Evolutionary conservation across 2,329 filamentous ascomycete genomes (phyloP).

Genomic region (Curvularia lunata): DNA sequence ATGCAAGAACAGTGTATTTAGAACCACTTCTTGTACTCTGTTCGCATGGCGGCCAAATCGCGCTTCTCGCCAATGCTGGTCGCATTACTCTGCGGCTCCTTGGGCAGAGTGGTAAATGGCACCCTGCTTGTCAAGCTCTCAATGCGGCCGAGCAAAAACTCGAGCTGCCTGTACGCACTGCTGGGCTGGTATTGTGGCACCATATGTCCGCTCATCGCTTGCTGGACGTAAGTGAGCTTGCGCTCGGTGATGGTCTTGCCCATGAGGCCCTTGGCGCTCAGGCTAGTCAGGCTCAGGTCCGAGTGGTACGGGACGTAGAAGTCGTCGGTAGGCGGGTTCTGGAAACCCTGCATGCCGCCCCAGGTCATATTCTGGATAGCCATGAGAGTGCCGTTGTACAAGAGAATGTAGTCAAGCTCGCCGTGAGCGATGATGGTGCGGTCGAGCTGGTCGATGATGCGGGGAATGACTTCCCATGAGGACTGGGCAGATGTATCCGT

Average conservation of each 20-base stretch:
- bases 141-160: constrained; percentile 76
- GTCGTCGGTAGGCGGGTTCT: constrained; percentile 62
- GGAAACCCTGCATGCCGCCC: constrained; percentile 74
- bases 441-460: constrained; percentile 74
- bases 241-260: constrained; percentile 76
- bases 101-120: constrained; percentile 39
- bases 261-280: constrained; percentile 69
- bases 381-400: constrained; percentile 72
- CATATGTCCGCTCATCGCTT: constrained; percentile 72
- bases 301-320: constrained; percentile 73
- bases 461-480: constrained; percentile 65
- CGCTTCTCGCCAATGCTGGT: constrained; percentile 14
- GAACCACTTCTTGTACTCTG: constrained; percentile 17
- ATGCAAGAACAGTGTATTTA: constrained; percentile 1
- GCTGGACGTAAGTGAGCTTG: constrained; percentile 72
- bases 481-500: constrained; percentile 63
- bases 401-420: constrained; percentile 70
- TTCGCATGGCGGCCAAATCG: constrained; percentile 9
- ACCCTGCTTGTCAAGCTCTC: constrained; percentile 56
- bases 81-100: constrained; percentile 11
- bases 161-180: constrained; percentile 73
- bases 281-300: constrained; percentile 54
- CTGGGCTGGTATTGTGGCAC: constrained; percentile 70
- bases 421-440: constrained; percentile 77
- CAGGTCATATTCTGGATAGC: constrained; percentile 84